Conservation (phyloP, 208 protist genomes). For the Porcisia deanei region DNA sequence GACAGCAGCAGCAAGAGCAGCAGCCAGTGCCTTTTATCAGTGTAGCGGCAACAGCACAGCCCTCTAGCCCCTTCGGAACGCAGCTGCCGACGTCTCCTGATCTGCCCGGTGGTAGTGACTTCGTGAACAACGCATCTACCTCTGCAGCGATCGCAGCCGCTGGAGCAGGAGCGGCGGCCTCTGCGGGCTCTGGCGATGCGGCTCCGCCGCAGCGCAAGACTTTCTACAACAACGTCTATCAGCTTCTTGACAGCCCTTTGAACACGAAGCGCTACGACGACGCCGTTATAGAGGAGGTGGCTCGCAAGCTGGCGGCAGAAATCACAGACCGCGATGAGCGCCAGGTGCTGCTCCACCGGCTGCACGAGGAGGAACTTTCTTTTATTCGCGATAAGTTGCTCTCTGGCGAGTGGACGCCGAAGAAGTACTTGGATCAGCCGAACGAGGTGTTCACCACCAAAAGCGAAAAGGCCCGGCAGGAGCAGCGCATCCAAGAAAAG, state of each 20-base stretch:
- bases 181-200: not conserved
- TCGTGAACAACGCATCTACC: slow-evolving; percentile 9
- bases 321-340: slow-evolving; percentile 83
- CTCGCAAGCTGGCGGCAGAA: slow-evolving; percentile 43
- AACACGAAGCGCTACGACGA: slow-evolving; percentile 38
- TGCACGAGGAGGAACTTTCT: slow-evolving; percentile 70
- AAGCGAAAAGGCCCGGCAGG: slow-evolving; percentile 87
- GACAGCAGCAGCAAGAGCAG: slow-evolving; percentile 21
- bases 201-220: slow-evolving; percentile 9
- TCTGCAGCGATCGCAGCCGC: slow-evolving; percentile 10
- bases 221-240: slow-evolving; percentile 51
- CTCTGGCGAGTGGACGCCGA: slow-evolving; percentile 81
- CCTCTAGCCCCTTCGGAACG: slow-evolving; percentile 17
- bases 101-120: slow-evolving; percentile 16
- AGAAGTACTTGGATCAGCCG: slow-evolving; percentile 89
- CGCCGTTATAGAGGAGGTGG: slow-evolving; percentile 45
- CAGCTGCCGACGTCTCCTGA: slow-evolving; percentile 10
- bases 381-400: slow-evolving; percentile 92
- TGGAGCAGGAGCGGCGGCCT: slow-evolving; percentile 5
- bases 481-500: slow-evolving; percentile 79
- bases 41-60: slow-evolving; percentile 16
- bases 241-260: slow-evolving; percentile 57
- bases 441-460: slow-evolving; percentile 95
- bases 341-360: slow-evolving; percentile 80
- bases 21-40: not conserved